phyloP scores from a whole-genome alignment of 163 green algal species.

The Trebouxiophyceae sp. region DNA sequence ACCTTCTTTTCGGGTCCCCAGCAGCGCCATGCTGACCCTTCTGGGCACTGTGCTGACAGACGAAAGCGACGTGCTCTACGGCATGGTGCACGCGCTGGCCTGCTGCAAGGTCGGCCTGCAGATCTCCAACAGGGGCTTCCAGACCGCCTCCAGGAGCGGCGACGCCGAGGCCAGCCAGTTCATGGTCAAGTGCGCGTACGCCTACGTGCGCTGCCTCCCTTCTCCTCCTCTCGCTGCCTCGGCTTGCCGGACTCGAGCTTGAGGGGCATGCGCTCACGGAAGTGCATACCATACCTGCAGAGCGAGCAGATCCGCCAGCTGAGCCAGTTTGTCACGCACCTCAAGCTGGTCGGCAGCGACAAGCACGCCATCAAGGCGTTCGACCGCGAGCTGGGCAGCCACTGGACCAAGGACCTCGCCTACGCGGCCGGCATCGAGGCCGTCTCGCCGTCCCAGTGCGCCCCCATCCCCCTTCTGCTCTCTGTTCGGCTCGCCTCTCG shows the following conservation, averaged over 20 bases:
- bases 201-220: too few species aligned
- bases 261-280: neutral
- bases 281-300: neutral
- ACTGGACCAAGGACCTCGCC: neutral
- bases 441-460: constrained; percentile 1
- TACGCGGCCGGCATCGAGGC: constrained; percentile 1
- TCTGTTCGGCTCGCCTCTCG: too few species aligned
- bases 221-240: neutral
- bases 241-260: neutral
- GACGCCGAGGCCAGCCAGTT: too few species aligned
- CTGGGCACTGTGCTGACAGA: too few species aligned
- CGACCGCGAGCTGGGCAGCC: constrained; percentile 1
- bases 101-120: too few species aligned
- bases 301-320: neutral
- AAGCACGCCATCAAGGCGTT: constrained; percentile 9
- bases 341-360: constrained; percentile 1
- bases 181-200: too few species aligned
- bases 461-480: neutral
- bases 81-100: too few species aligned
- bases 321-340: neutral
- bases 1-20: neutral
- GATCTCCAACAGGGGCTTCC: too few species aligned
- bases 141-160: too few species aligned
- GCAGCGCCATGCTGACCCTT: too few species aligned
- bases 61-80: too few species aligned